Percentiles rank a stretch among this genome's conserved stretches.
Conservation (phyloP, 1,284 basidiomycete species). For the Farysia itapuensis region DNA sequence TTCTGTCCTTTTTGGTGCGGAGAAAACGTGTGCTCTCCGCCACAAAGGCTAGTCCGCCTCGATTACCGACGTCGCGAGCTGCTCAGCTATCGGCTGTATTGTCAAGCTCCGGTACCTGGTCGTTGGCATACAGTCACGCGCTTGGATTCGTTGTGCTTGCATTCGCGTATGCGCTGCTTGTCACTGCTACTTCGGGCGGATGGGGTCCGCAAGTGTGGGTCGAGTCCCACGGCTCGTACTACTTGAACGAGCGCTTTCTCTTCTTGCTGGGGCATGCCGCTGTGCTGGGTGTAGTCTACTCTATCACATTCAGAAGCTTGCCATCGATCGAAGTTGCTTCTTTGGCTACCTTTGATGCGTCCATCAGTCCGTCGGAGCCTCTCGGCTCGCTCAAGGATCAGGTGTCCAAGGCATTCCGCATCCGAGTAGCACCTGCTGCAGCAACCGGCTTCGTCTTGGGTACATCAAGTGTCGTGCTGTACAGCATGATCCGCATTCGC, state of each 20-base stretch:
- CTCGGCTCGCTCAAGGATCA: conserved; percentile 28
- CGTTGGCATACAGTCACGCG: conserved; percentile 7
- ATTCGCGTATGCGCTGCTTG: conserved; percentile 6
- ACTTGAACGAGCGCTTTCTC: conserved; percentile 46
- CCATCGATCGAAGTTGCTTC: conserved; percentile 11
- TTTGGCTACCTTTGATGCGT: conserved; percentile 19
- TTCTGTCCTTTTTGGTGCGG: conserved; percentile 25
- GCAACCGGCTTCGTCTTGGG: conserved; percentile 9
- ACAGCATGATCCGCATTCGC: conserved; percentile 28
- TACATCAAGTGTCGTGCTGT: conserved; percentile 5
- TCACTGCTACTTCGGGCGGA: conserved; percentile 6
- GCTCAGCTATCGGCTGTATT: conserved; percentile 11
- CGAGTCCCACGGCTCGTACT: conserved; percentile 36
- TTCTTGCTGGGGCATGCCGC: conserved; percentile 12
- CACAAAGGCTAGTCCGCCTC: conserved; percentile 3
- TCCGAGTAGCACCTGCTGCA: conserved; percentile 6
- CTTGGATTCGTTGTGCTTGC: conserved; percentile 12
- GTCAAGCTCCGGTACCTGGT: neutral
- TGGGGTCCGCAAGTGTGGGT: conserved; percentile 39
- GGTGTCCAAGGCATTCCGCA: conserved; percentile 1
- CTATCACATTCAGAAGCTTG: conserved; percentile 6
- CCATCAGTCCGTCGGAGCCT: neutral
- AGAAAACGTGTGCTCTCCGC: conserved; percentile 20
- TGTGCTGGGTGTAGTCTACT: conserved; percentile 17
- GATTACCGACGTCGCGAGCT: conserved; percentile 2